A percentile compares a stretch with the other conserved stretches of the same genome.
Conservation (phyloP, 2,329 filamentous ascomycete genomes). For the Truncatella angustata region DNA sequence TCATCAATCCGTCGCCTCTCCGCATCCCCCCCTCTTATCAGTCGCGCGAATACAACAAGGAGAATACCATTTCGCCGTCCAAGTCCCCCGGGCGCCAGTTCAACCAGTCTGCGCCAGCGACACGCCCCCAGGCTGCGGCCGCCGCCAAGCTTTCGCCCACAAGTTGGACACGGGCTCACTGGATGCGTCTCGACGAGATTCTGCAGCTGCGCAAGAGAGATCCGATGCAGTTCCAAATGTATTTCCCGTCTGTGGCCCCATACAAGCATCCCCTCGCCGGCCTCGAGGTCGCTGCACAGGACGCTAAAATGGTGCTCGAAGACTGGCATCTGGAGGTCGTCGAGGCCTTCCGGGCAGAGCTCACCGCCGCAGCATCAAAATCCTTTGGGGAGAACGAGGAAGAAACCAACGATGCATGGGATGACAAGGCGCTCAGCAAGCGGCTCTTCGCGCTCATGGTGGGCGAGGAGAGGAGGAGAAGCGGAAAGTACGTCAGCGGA, state of each 20-base stretch:
- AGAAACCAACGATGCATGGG: constrained; percentile 33
- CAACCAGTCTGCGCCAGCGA: not conserved
- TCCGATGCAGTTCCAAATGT: constrained; percentile 35
- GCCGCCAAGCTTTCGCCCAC: constrained; percentile 34
- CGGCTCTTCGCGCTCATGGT: constrained; percentile 53
- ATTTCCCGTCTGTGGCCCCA: constrained; percentile 14
- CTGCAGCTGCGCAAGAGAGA: constrained; percentile 46
- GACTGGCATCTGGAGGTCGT: constrained; percentile 58
- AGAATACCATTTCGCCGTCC: constrained; percentile 19
- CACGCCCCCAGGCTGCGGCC: not conserved
- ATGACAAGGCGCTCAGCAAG: constrained; percentile 47
- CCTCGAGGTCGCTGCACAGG: constrained; percentile 46
- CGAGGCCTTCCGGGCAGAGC: constrained; percentile 48
- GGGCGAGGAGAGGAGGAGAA: constrained; percentile 42
- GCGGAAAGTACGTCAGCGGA: constrained; percentile 12
- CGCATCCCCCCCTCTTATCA: not conserved
- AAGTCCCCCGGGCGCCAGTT: constrained; percentile 3
- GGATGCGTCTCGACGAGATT: constrained; percentile 51
- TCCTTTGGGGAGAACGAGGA: not conserved
- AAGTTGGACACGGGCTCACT: constrained; percentile 50
- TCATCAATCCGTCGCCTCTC: not conserved
- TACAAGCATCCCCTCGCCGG: constrained; percentile 38
- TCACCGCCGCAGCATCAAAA: constrained; percentile 31
- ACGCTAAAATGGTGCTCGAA: constrained; percentile 46
- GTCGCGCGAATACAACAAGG: constrained; percentile 13